Conservation (phyloP, 1,284 basidiomycete genomes). For the Exsudoporus floridanus region DNA sequence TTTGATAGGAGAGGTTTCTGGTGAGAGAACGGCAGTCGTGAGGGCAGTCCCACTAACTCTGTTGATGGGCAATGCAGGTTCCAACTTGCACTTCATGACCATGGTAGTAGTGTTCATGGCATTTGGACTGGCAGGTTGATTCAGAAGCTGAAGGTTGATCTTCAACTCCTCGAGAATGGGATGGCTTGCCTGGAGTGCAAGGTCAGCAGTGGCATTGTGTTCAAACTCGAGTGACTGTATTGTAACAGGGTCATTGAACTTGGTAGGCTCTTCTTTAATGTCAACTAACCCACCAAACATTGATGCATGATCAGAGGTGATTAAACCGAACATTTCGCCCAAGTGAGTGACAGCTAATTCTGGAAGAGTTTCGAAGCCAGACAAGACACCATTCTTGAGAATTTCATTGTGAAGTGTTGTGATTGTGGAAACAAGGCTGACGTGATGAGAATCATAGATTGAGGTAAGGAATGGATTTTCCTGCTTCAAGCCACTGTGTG, state of each 20-base stretch:
- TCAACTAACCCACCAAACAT: not conserved
- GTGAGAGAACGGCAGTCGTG: not conserved
- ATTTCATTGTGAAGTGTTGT: not conserved
- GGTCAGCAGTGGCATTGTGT: no score
- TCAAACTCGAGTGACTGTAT: no score
- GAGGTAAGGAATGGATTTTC: not conserved
- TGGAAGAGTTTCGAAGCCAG: not conserved
- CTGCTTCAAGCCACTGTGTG: not conserved
- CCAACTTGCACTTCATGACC: not conserved
- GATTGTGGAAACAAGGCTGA: not conserved
- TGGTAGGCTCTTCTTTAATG: no score
- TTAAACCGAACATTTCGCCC: not conserved
- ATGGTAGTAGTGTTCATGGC: no score
- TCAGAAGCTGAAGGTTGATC: no score
- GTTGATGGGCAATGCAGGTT: not conserved
- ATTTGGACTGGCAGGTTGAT: not conserved
- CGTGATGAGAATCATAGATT: not conserved
- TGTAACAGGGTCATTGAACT: no score
- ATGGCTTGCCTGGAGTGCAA: no score
- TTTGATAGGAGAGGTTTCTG: not conserved
- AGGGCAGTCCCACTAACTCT: not conserved
- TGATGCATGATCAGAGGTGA: not conserved
- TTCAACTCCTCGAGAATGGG: no score
- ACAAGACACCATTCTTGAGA: not conserved
- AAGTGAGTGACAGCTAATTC: not conserved